Conservation (phyloP, 1,139 yeast species). For the Candida pseudoviswanathii region DNA sequence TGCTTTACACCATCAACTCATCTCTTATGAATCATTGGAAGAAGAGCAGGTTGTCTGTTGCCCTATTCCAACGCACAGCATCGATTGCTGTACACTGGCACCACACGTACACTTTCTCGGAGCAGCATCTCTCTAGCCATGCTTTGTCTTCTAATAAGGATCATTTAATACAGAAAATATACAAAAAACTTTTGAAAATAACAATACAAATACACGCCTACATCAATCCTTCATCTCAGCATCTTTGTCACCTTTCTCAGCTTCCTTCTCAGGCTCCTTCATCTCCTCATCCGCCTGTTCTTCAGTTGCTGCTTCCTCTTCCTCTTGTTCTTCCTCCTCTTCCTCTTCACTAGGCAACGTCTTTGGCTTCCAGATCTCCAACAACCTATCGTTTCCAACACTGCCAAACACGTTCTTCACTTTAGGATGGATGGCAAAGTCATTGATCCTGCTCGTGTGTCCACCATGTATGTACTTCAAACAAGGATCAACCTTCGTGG, state of each 20-base stretch:
- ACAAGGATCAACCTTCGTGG: conserved; percentile 55
- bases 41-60: too few relatives aligned
- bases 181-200: background rate
- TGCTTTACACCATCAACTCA: too few relatives aligned
- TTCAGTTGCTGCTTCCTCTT: conserved; percentile 26
- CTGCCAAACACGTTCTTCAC: conserved; percentile 44
- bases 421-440: conserved; percentile 51
- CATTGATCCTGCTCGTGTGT: conserved; percentile 55
- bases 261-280: conserved; percentile 6
- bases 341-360: conserved; percentile 43
- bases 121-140: too few relatives aligned
- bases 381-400: conserved; percentile 54
- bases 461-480: conserved; percentile 61
- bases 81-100: too few relatives aligned
- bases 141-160: too few relatives aligned
- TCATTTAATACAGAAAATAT: background rate
- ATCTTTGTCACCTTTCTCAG: background rate
- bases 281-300: conserved; percentile 8
- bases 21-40: too few relatives aligned
- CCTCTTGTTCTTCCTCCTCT: conserved; percentile 39
- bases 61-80: too few relatives aligned
- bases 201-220: background rate
- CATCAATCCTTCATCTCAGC: conserved; percentile 1
- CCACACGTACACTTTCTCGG: too few relatives aligned
- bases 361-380: conserved; percentile 59